These are phyloP conservation scores for Hypsizygus marmoreus DNA, from an alignment of 768 basidiomycete species.

Conservation along the genomic window DNA sequence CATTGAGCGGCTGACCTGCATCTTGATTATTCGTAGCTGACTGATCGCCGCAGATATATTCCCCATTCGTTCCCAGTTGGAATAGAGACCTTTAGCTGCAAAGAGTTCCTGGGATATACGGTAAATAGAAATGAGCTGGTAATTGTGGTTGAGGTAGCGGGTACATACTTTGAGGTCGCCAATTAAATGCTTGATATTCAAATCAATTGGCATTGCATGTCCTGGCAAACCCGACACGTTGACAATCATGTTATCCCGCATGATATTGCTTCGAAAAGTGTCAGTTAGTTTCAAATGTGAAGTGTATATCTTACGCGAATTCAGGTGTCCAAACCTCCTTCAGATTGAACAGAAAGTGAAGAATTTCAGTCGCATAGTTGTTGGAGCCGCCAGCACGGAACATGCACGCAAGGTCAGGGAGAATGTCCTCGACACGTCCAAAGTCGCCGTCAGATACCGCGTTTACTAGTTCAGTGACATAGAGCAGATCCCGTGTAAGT, in stretches of 20 bases:
- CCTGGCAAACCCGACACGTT: slow-evolving; percentile 32
- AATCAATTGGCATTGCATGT: slow-evolving; percentile 35
- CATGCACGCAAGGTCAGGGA: slow-evolving; percentile 25
- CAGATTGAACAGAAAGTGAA: slow-evolving; percentile 28
- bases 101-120: slow-evolving; percentile 22
- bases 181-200: slow-evolving; percentile 41
- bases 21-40: slow-evolving; percentile 29
- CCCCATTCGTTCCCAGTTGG: slow-evolving; percentile 31
- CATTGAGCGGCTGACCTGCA: slow-evolving; percentile 24
- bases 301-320: slow-evolving; percentile 26
- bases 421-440: slow-evolving; percentile 31
- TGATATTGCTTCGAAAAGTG: slow-evolving; percentile 29
- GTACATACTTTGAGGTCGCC: slow-evolving; percentile 31
- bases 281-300: not conserved
- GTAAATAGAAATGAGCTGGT: no score
- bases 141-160: no score
- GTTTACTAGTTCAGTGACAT: slow-evolving; percentile 26
- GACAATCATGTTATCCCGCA: slow-evolving; percentile 36
- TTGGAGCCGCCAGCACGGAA: slow-evolving; percentile 33
- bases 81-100: slow-evolving; percentile 31
- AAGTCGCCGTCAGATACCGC: slow-evolving; percentile 33
- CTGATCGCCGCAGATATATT: slow-evolving; percentile 31
- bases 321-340: slow-evolving; percentile 33
- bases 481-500: slow-evolving; percentile 30
- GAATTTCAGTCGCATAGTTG: slow-evolving; percentile 33